phyloP scores from a whole-genome alignment of 768 basidiomycete species.

The Suillus alpinus region DNA sequence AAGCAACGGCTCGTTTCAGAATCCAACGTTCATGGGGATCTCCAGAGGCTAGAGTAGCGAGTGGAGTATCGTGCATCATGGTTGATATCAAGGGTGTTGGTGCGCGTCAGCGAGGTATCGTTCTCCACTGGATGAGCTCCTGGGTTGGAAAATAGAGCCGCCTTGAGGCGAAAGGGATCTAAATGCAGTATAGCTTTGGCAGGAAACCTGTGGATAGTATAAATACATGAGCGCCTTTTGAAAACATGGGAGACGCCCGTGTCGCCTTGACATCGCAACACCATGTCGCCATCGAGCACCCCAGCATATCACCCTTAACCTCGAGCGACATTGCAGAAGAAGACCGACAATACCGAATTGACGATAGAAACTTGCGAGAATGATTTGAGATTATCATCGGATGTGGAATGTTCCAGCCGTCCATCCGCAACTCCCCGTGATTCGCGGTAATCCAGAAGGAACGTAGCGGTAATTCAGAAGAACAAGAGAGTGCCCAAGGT shows the following conservation, averaged over 20 bases:
- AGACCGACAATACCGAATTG: background rate
- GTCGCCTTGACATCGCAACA: background rate
- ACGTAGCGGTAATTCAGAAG: background rate
- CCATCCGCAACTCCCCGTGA: background rate
- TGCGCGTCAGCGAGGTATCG: background rate
- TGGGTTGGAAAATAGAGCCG: background rate
- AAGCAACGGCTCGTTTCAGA: background rate
- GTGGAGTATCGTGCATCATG: background rate
- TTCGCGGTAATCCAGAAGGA: background rate
- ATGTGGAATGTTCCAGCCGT: background rate
- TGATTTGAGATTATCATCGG: constrained; percentile 2
- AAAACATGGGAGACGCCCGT: background rate
- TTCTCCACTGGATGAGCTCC: background rate
- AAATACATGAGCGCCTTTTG: background rate
- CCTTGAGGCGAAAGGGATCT: background rate
- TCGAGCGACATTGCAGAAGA: background rate
- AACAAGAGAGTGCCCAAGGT: background rate
- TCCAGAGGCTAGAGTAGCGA: background rate
- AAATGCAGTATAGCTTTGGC: background rate
- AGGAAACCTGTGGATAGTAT: background rate
- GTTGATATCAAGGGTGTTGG: background rate
- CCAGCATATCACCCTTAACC: background rate
- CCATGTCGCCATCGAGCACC: background rate
- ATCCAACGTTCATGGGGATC: background rate
- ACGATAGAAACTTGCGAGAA: background rate